Evolutionary conservation across 495 filamentous ascomycete genomes (phyloP), one percentile per base, ranked within the genome.

Genomic region (Chaetomium cochliodes): DNA sequence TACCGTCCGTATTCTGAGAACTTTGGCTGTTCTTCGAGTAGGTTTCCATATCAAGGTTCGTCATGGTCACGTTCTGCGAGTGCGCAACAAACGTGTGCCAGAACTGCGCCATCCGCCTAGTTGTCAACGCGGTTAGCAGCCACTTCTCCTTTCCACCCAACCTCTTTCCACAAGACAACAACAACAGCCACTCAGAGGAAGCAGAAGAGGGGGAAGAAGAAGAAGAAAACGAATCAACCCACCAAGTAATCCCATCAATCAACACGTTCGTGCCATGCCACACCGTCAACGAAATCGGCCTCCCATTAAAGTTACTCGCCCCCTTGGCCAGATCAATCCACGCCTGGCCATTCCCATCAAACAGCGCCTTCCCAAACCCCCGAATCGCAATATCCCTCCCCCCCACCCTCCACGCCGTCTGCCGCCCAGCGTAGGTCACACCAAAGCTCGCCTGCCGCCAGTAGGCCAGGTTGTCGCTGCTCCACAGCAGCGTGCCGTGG

Each of bases 1-100:
- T 74, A 16, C 78, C 76, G 65, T 80, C 78, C 9, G 78, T 80
- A 55, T 80, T 80, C 7, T 77, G 74, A 16, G 74, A 72, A 53
- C 66, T 75, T 70, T 71, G 74, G 62, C 68, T 65, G 50, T 67
- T 75, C 52, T 67, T 72, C 47, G 69, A 73, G 20, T 68, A 70
- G 9, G 78, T 69, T 49, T 74, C 70, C 78, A 80, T 80, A 23
- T 76, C 73, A 6, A 80, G 68, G 63, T 80, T 80, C 23, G 77
- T 80, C 74, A 79, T 77, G 37, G 77, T 80, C 55, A 80, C 71
- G 44, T 80, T 80, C 70, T 77, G 67, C 63, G 69, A 72, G 56
- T 80, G 68, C 8, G 78, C 78, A 16, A 78, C 55, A 62, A 80
- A 80, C 3, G 76, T 80, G 52, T 80, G 78, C 78, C 78, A 80